A percentile compares a stretch with the other conserved stretches of the same genome.
Evolutionary conservation across 306 rosid species (phyloP).

Genomic region (Cucurbita argyrosperma): DNA sequence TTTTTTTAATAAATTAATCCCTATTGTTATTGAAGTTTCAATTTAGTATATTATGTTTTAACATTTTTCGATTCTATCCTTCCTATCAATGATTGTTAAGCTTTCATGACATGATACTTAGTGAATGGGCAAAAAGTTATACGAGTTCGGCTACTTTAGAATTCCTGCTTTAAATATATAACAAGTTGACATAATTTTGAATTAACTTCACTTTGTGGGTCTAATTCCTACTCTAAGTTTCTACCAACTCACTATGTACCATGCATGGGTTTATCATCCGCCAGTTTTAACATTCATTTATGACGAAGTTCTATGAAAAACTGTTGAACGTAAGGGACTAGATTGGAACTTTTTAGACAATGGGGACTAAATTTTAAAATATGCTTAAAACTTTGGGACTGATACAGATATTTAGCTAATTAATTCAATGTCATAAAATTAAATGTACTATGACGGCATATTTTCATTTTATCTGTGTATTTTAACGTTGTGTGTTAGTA

Average conservation of each 20-base stretch:
- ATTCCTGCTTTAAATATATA: neutral
- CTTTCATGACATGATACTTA: neutral
- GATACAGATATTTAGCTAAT: neutral
- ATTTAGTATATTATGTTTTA: too few relatives aligned
- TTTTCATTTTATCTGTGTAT: neutral
- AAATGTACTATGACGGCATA: neutral
- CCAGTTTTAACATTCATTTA: neutral
- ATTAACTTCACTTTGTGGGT: neutral
- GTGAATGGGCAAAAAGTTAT: neutral
- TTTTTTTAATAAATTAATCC: neutral
- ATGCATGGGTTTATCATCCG: neutral
- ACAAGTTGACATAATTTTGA: neutral
- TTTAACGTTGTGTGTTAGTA: neutral
- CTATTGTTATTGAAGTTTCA: neutral
- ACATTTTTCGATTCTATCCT: neutral
- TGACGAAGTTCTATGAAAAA: neutral
- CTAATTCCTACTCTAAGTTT: neutral
- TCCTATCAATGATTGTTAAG: neutral
- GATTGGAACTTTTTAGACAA: neutral
- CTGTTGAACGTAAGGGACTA: neutral
- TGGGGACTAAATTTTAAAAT: neutral
- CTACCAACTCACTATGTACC: neutral
- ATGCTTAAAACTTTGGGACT: neutral
- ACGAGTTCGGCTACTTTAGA: neutral
- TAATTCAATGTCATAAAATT: neutral